These are phyloP conservation scores for Meyerozyma athensensis DNA, from an alignment of 1,139 yeast genomes.

Conservation along the genomic window DNA sequence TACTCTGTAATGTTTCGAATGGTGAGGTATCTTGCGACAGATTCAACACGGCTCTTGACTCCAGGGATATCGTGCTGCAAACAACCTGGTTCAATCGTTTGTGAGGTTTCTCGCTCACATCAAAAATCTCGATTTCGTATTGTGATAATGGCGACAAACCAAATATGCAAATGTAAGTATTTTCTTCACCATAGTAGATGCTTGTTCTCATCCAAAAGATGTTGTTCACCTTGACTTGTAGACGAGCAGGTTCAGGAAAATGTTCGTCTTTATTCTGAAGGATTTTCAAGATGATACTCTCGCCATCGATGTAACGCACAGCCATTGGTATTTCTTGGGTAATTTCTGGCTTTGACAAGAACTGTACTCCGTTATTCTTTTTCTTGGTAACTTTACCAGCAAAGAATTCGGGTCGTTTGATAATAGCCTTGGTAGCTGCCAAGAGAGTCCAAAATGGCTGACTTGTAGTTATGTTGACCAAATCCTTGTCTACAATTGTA, in stretches of 20 bases:
- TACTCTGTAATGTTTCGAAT: constrained; percentile 54
- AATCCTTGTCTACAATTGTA: constrained; percentile 24
- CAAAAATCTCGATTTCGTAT: constrained; percentile 58
- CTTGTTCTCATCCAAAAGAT: constrained; percentile 52
- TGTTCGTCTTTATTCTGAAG: constrained; percentile 22
- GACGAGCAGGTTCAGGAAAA: constrained; percentile 15
- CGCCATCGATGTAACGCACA: constrained; percentile 27
- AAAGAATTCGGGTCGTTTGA: constrained; percentile 35
- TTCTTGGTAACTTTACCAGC: constrained; percentile 14
- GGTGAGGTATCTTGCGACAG: constrained; percentile 45
- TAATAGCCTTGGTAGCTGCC: constrained; percentile 56
- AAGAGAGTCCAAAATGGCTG: constrained; percentile 69
- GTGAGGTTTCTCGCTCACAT: constrained; percentile 22
- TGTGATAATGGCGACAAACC: constrained; percentile 67
- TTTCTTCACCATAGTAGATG: constrained; percentile 35
- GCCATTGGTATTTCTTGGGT: constrained; percentile 18
- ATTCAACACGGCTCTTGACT: constrained; percentile 26
- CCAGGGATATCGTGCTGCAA: constrained; percentile 34
- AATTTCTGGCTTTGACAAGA: constrained; percentile 27
- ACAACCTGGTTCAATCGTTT: constrained; percentile 20
- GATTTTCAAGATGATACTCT: constrained; percentile 39
- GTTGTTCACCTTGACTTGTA: constrained; percentile 53
- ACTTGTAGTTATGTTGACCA: constrained; percentile 19
- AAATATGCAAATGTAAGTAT: constrained; percentile 43
- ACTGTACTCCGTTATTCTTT: constrained; percentile 15